Conservation (phyloP, 345 rosid species). For the Boechera retrofracta region DNA sequence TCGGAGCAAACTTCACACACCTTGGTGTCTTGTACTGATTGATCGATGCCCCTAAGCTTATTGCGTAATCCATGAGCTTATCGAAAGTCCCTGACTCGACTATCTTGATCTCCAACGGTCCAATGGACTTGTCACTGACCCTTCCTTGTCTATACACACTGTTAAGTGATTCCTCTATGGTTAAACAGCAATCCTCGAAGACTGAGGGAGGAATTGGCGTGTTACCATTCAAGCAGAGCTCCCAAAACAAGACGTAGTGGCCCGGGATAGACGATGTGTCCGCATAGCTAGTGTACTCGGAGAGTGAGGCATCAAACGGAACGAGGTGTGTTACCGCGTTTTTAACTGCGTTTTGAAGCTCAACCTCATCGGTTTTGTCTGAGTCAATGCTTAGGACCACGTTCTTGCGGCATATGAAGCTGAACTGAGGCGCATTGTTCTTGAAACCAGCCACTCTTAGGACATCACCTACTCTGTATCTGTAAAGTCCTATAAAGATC, state of each 20-base stretch:
- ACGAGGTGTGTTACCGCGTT: constrained; percentile 79
- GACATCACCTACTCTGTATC: constrained; percentile 97
- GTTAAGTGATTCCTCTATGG: constrained; percentile 90
- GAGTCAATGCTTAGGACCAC: constrained; percentile 89
- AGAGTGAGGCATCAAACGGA: constrained; percentile 74
- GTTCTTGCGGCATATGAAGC: constrained; percentile 92
- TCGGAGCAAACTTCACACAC: constrained; percentile 92
- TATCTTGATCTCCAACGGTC: constrained; percentile 87
- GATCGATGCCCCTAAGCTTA: constrained; percentile 90
- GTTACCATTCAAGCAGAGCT: constrained; percentile 63
- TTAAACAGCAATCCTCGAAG: constrained; percentile 88
- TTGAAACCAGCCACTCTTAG: constrained; percentile 92
- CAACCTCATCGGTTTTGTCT: constrained; percentile 98
- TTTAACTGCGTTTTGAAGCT: constrained; percentile 87
- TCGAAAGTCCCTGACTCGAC: constrained; percentile 94
- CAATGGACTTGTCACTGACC: constrained; percentile 84
- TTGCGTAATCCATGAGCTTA: constrained; percentile 96
- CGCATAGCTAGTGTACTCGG: constrained; percentile 92
- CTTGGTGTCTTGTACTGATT: constrained; percentile 98
- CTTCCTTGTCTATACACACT: constrained; percentile 96
- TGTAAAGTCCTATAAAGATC: constrained; percentile 67
- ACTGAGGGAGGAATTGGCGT: constrained; percentile 91
- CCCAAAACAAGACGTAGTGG: constrained; percentile 94
- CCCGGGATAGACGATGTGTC: constrained; percentile 81
- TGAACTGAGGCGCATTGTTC: constrained; percentile 94